These are phyloP conservation scores for Bonia amplexicaulis DNA, from an alignment of 176 grass and related monocot species.

Conservation along the genomic window DNA sequence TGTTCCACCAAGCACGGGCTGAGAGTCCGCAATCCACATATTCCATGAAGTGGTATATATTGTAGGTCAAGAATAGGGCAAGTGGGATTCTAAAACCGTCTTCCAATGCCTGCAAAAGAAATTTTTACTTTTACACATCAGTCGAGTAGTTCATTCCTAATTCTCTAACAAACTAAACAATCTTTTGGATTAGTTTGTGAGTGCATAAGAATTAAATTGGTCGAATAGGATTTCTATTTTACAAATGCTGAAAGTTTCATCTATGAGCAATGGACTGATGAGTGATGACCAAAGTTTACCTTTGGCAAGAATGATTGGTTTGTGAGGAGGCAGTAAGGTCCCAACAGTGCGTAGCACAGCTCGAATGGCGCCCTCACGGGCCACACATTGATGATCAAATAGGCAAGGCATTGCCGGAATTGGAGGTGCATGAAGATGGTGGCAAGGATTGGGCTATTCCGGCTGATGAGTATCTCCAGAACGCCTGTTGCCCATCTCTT, in stretches of 20 bases:
- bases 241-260: not conserved
- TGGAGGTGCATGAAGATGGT: constrained; percentile 7
- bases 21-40: constrained; percentile 28
- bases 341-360: constrained; percentile 41
- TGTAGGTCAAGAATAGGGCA: constrained; percentile 15
- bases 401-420: constrained; percentile 35
- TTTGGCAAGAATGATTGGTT: constrained; percentile 47
- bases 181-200: not conserved
- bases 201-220: not conserved
- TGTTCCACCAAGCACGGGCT: constrained; percentile 53
- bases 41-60: constrained; percentile 27
- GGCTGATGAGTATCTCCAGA: constrained; percentile 32
- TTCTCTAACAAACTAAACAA: not conserved
- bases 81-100: not conserved
- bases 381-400: constrained; percentile 1
- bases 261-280: not conserved
- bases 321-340: constrained; percentile 46
- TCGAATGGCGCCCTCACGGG: constrained; percentile 28
- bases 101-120: constrained; percentile 25
- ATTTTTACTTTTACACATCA: not conserved
- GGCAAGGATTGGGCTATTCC: constrained; percentile 12
- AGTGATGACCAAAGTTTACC: not conserved
- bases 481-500: constrained; percentile 58
- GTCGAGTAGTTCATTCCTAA: not conserved
- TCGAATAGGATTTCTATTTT: not conserved